Evolutionary conservation across 495 filamentous ascomycete genomes (phyloP), one percentile per base, ranked within the genome.

Genomic region (Poronia punctata): DNA sequence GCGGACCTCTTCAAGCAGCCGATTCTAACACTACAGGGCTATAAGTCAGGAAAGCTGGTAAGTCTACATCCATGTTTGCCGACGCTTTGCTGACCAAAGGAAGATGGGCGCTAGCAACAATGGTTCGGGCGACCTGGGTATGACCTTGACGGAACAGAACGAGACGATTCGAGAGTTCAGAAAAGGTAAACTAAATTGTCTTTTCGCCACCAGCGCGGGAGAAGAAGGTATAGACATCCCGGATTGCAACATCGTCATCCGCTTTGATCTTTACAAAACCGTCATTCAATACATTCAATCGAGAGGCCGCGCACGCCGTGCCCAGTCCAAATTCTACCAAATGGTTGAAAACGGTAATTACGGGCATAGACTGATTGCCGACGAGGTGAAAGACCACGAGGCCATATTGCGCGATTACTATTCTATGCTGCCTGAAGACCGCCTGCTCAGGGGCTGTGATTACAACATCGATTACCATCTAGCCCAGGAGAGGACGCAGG

Each of bases 211-310:
- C 3, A 88, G 86, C 1, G 84, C 96, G 3, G 92, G 84, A 2
- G 92, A 98, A 59, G 92, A 98, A 61, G 92, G 92, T 4, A 76
- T 98, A 22, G 92, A 98, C 62, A 89, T 97, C 30, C 89, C 90
- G 0, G 87, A 95, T 49, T 98, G 92, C 70, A 96, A 95, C 49
- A 61, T 93, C 10, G 78, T 98, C 16, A 75, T 98, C 35, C 74
- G 82, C 15, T 98, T 96, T 53, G 83, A 96, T 58, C 72, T 95
- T n/a, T 95, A 88, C 59, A 59, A 75, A 7, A 95, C 92, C 0
- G 68, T 95, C 57, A 97, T 98, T 40, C 87, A 94, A 55, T 97
- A 96, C 59, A 82, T 98, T 12, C 92, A 98, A 58, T 96, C 89
- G 14, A 75, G 88, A 24, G 92, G 92, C n/a, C 74, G 92, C 47